Conservation (phyloP, 805 yeast genomes). For the Danielozyma ontarioensis region DNA sequence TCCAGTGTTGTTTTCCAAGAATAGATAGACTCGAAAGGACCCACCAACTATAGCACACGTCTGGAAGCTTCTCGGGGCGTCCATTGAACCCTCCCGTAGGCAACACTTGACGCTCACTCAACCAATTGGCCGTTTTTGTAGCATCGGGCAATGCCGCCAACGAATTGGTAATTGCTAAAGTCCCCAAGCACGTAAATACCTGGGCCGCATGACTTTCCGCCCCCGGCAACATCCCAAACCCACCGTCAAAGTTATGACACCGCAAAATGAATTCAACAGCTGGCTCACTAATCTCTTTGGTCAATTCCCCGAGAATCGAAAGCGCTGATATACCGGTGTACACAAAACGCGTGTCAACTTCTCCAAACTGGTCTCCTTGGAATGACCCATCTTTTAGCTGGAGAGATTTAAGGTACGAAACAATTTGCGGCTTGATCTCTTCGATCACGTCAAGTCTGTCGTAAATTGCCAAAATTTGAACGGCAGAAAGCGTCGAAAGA, state of each 20-base stretch:
- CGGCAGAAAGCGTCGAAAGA: slow-evolving; percentile 76
- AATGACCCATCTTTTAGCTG: slow-evolving; percentile 69
- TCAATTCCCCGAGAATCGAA: slow-evolving; percentile 61
- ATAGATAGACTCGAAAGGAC: slow-evolving; percentile 72
- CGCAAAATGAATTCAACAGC: slow-evolving; percentile 60
- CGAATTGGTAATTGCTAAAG: slow-evolving; percentile 62
- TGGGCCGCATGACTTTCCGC: slow-evolving; percentile 95
- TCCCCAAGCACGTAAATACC: slow-evolving; percentile 78
- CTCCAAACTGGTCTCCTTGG: slow-evolving; percentile 89
- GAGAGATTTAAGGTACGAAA: slow-evolving; percentile 27
- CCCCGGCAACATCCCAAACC: slow-evolving; percentile 90
- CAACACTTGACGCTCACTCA: slow-evolving; percentile 79
- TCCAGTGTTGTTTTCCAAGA: slow-evolving; percentile 66
- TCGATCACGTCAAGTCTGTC: slow-evolving; percentile 44
- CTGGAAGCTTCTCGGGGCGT: slow-evolving; percentile 91
- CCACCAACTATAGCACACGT: slow-evolving; percentile 99
- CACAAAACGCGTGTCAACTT: slow-evolving; percentile 86
- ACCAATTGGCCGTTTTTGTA: slow-evolving; percentile 71
- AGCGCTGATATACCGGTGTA: slow-evolving; percentile 76
- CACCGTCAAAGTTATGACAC: slow-evolving; percentile 93
- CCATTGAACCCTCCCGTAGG: slow-evolving; percentile 91
- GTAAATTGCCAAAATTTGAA: slow-evolving; percentile 72
- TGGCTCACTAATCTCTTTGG: slow-evolving; percentile 47
- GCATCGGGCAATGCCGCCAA: slow-evolving; percentile 42
- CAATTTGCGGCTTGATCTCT: slow-evolving; percentile 15